Percentiles rank a stretch among this genome's conserved stretches.
Conservation (phyloP, 2,329 filamentous ascomycete genomes). For the Allantophomopsis lycopodina region DNA sequence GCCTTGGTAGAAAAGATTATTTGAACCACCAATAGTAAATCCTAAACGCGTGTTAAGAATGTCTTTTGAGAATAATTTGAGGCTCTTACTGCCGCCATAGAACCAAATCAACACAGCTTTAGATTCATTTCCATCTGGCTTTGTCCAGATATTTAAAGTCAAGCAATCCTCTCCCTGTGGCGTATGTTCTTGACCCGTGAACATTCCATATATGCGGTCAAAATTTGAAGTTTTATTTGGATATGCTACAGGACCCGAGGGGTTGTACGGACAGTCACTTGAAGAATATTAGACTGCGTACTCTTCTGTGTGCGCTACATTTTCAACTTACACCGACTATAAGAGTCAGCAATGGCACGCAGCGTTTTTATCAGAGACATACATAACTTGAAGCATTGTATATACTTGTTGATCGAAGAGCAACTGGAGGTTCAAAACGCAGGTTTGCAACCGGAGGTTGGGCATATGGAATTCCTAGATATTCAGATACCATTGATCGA, state of each 20-base stretch:
- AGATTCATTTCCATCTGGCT: slow-evolving; percentile 16
- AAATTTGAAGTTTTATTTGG: slow-evolving; percentile 1
- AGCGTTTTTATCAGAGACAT: neutral
- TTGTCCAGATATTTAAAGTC: slow-evolving; percentile 24
- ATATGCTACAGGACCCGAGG: neutral
- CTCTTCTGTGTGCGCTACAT: neutral
- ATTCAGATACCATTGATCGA: slow-evolving; percentile 14
- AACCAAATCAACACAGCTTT: slow-evolving; percentile 31
- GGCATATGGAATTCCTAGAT: slow-evolving; percentile 25
- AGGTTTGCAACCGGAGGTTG: slow-evolving; percentile 22
- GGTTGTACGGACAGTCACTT: neutral
- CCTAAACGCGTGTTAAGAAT: slow-evolving; percentile 1
- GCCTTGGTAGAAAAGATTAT: slow-evolving; percentile 26
- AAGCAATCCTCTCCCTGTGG: slow-evolving; percentile 24
- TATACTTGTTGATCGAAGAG: slow-evolving; percentile 1
- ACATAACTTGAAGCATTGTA: neutral
- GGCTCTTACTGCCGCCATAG: slow-evolving; percentile 36
- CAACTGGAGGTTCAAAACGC: slow-evolving; percentile 21
- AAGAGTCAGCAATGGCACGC: neutral
- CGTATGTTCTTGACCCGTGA: neutral
- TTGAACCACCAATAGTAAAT: slow-evolving; percentile 23
- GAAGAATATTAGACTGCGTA: neutral
- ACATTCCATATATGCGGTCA: neutral
- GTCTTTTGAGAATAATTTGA: slow-evolving; percentile 24
- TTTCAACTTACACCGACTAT: neutral